Evolutionary conservation across 1,284 basidiomycete genomes (phyloP).

Genomic region (Boletus albobrunnescens): DNA sequence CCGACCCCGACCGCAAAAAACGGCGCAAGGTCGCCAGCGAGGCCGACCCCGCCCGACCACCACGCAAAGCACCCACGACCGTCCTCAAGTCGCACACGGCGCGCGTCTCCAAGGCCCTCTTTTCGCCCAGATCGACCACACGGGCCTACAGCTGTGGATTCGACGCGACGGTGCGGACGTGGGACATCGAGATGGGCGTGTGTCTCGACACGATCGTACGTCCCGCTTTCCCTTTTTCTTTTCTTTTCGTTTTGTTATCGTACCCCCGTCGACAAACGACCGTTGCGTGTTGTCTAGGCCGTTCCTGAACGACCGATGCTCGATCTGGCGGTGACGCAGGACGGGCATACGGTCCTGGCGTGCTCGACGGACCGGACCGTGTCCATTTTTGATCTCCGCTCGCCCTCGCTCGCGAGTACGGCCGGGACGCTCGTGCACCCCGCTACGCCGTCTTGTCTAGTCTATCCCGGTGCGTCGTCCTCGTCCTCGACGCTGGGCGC

Average conservation of each 20-base stretch:
- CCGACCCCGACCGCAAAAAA: conserved; percentile 49
- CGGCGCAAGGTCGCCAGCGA: conserved; percentile 42
- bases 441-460: conserved; percentile 72
- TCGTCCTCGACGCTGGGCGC: not conserved
- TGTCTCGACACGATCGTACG: conserved; percentile 46
- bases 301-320: conserved; percentile 70
- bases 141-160: conserved; percentile 69
- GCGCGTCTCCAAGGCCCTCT: conserved; percentile 64
- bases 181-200: conserved; percentile 69
- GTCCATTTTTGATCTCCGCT: conserved; percentile 63
- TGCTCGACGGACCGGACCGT: conserved; percentile 69
- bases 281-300: too few relatives aligned
- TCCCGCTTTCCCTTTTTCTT: too few relatives aligned
- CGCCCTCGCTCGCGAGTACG: conserved; percentile 40
- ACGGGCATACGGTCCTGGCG: conserved; percentile 47
- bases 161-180: conserved; percentile 70
- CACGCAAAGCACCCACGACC: conserved; percentile 58
- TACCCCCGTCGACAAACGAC: too few relatives aligned
- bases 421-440: conserved; percentile 59
- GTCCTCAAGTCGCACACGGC: conserved; percentile 75
- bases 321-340: conserved; percentile 45
- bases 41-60: conserved; percentile 32
- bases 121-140: conserved; percentile 33
- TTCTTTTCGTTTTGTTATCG: too few relatives aligned
- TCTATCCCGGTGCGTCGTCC: conserved; percentile 40